These are phyloP conservation scores for Peronospora farinosa DNA, from an alignment of 352 stramenopile species.

Conservation along the genomic window DNA sequence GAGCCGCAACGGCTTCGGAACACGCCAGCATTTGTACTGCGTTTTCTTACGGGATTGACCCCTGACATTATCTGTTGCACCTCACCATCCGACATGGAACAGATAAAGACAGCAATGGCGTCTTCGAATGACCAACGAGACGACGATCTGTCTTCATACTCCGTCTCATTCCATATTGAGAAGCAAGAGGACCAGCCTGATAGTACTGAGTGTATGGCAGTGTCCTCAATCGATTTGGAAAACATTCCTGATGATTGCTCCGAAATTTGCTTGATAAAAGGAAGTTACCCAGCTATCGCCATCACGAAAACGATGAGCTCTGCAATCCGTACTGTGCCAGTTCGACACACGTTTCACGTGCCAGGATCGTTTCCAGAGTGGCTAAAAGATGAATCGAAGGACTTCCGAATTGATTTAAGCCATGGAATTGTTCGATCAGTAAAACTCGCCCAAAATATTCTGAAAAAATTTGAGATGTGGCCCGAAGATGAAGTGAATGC, in stretches of 20 bases:
- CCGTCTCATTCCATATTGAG: constrained; percentile 36
- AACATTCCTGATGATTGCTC: neutral
- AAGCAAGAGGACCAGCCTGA: constrained; percentile 52
- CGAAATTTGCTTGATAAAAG: too few species aligned
- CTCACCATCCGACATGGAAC: constrained; percentile 15
- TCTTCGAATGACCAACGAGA: constrained; percentile 11
- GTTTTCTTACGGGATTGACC: constrained; percentile 37
- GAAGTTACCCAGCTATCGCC: too few species aligned
- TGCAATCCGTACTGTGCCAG: too few species aligned
- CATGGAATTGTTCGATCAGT: too few species aligned
- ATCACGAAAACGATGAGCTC: too few species aligned
- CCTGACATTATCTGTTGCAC: constrained; percentile 30
- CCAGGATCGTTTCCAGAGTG: too few species aligned
- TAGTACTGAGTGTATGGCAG: constrained; percentile 21
- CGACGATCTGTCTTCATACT: constrained; percentile 25
- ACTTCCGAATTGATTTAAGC: too few species aligned
- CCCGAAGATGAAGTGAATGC: too few species aligned
- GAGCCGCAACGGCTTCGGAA: constrained; percentile 36
- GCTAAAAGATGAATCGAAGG: too few species aligned
- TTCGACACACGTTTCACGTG: too few species aligned
- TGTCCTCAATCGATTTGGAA: constrained; percentile 29
- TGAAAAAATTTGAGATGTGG: too few species aligned
- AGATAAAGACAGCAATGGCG: constrained; percentile 7
- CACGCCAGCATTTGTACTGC: constrained; percentile 55
- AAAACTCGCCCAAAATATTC: too few species aligned